Percentiles rank a stretch among this genome's conserved stretches.
Conservation (phyloP, 768 basidiomycete species). For the Megacollybia marginata region DNA sequence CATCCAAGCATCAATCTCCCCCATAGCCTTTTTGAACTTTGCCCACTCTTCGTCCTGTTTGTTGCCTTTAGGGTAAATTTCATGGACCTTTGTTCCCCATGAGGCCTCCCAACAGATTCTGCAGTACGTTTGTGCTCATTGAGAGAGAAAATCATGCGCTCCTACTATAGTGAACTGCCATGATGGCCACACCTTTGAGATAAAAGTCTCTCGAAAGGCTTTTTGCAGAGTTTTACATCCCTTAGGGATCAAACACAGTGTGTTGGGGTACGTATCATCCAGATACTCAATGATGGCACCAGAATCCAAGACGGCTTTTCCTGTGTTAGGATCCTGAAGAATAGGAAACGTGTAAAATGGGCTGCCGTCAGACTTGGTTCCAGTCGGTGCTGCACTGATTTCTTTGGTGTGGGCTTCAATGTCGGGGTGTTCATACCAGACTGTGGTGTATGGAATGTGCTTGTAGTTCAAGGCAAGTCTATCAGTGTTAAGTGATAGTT, state of each 20-base stretch:
- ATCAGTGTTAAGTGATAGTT: too few relatives aligned
- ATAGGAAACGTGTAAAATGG: slow-evolving; percentile 30
- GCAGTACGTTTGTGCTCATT: too few relatives aligned
- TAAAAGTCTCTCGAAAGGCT: too few relatives aligned
- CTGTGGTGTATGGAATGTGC: slow-evolving; percentile 22
- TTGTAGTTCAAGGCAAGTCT: slow-evolving; percentile 10
- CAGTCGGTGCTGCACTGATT: slow-evolving; percentile 20
- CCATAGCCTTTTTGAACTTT: too few relatives aligned
- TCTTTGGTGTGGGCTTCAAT: slow-evolving; percentile 20
- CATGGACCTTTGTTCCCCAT: too few relatives aligned
- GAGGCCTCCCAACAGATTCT: too few relatives aligned
- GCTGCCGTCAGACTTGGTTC: slow-evolving; percentile 14
- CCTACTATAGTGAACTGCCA: too few relatives aligned
- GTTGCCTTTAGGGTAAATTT: too few relatives aligned
- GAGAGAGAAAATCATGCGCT: too few relatives aligned
- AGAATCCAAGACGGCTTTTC: slow-evolving; percentile 23
- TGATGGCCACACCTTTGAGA: too few relatives aligned
- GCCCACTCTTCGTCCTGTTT: too few relatives aligned
- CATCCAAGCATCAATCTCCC: too few relatives aligned
- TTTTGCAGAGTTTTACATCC: slow-evolving; percentile 4
- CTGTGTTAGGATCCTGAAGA: slow-evolving; percentile 30
- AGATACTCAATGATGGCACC: slow-evolving; percentile 29
- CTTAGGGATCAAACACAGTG: slow-evolving; percentile 19
- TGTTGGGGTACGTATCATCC: slow-evolving; percentile 29
- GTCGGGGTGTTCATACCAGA: slow-evolving; percentile 35